A percentile compares a stretch with the other conserved stretches of the same genome.
phyloP scores from a whole-genome alignment of 2,329 filamentous ascomycete species.

The Claviceps pazoutovae region DNA sequence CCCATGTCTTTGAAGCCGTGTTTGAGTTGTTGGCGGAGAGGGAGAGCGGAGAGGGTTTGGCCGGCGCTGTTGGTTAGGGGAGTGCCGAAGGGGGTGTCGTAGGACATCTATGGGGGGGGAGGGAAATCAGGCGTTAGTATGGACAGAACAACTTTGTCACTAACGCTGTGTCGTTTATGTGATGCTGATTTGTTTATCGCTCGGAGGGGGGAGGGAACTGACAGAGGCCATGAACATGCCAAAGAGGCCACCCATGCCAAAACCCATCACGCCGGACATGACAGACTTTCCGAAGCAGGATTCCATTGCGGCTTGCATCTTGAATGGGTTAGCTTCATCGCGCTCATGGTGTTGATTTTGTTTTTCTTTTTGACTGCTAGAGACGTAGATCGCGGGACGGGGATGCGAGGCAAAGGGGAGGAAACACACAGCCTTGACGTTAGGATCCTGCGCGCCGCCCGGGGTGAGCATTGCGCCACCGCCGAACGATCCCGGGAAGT shows the following conservation, averaged over 20 bases:
- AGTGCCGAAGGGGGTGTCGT: conserved; percentile 75
- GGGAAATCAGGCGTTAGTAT: background rate
- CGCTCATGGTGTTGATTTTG: background rate
- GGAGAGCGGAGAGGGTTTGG: conserved; percentile 43
- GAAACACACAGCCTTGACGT: conserved; percentile 33
- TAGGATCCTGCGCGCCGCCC: conserved; percentile 32
- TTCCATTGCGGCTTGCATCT: conserved; percentile 82
- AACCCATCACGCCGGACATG: conserved; percentile 86
- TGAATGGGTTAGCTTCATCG: conserved; percentile 2
- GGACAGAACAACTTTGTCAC: no score
- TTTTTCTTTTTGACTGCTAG: background rate
- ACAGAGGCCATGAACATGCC: conserved; percentile 97
- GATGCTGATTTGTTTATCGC: background rate
- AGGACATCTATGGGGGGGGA: conserved; percentile 61
- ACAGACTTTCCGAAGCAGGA: conserved; percentile 80
- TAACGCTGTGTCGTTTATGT: background rate
- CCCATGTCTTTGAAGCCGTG: conserved; percentile 94
- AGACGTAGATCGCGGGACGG: background rate
- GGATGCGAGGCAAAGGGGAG: background rate
- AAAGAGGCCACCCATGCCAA: conserved; percentile 84
- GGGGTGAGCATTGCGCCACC: conserved; percentile 12
- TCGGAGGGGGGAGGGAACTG: conserved; percentile 23
- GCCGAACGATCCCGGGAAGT: conserved; percentile 19
- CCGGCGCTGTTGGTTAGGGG: conserved; percentile 23
- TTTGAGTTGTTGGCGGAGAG: conserved; percentile 69